Percentiles rank a stretch among this genome's conserved stretches.
phyloP scores from a whole-genome alignment of 352 stramenopile species.

The Ophiocytium majus region DNA sequence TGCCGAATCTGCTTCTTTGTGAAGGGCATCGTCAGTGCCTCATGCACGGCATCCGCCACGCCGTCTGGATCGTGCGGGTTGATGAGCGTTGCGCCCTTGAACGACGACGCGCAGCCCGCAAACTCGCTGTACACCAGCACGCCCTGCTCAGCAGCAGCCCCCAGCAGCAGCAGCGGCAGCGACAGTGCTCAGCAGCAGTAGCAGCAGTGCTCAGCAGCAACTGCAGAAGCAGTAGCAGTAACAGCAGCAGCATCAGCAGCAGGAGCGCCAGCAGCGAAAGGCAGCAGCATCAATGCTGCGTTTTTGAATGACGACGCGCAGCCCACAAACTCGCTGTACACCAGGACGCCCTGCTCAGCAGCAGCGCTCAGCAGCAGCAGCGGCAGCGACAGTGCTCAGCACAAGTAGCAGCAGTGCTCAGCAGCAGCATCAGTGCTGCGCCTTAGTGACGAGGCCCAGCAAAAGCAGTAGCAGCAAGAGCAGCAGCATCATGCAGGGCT shows the following conservation, averaged over 20 bases:
- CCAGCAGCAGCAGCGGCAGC: not conserved
- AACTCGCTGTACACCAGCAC: slow-evolving; percentile 45
- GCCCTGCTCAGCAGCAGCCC: too few relatives aligned
- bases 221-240: too few relatives aligned
- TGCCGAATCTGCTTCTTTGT: slow-evolving; percentile 74
- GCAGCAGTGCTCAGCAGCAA: too few relatives aligned
- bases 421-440: too few relatives aligned
- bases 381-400: not conserved
- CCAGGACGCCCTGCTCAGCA: slow-evolving; percentile 20
- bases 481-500: too few relatives aligned
- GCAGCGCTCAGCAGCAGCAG: too few relatives aligned
- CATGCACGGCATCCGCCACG: slow-evolving; percentile 75
- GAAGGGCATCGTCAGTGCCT: slow-evolving; percentile 73
- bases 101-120: slow-evolving; percentile 74
- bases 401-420: too few relatives aligned
- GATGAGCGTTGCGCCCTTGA: slow-evolving; percentile 76
- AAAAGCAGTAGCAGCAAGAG: too few relatives aligned
- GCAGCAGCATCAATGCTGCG: slow-evolving; percentile 75
- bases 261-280: too few relatives aligned
- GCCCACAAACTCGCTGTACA: slow-evolving; percentile 58
- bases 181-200: too few relatives aligned
- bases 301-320: slow-evolving; percentile 79
- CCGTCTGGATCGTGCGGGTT: slow-evolving; percentile 82
- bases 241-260: too few relatives aligned
- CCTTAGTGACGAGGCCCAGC: too few relatives aligned